Conservation (phyloP, 2,329 filamentous ascomycete species). For the Talaromyces sp. region DNA sequence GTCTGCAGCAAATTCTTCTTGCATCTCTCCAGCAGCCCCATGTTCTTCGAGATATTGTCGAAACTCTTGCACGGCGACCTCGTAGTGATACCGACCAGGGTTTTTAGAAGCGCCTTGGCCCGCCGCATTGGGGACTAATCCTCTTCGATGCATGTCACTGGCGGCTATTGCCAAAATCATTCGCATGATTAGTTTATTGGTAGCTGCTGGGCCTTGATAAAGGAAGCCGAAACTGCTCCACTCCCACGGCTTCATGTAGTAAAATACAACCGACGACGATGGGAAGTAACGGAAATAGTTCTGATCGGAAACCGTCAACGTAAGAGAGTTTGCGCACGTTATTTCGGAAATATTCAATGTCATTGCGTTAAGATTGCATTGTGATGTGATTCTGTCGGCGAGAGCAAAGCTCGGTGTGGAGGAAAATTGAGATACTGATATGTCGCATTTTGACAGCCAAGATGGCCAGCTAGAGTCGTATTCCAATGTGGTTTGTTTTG, state of each 20-base stretch:
- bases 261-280: slow-evolving; percentile 27
- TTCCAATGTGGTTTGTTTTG: neutral
- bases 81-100: slow-evolving; percentile 30
- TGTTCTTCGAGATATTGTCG: slow-evolving; percentile 23
- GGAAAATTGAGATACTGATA: neutral
- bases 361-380: neutral
- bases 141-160: slow-evolving; percentile 32
- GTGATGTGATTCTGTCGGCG: neutral
- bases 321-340: slow-evolving; percentile 29
- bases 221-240: slow-evolving; percentile 35
- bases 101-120: slow-evolving; percentile 25
- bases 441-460: neutral
- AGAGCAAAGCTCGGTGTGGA: neutral
- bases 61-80: slow-evolving; percentile 32
- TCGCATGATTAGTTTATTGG: slow-evolving; percentile 34
- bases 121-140: slow-evolving; percentile 20
- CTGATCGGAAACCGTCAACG: slow-evolving; percentile 28
- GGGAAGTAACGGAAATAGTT: slow-evolving; percentile 31
- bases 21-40: slow-evolving; percentile 13
- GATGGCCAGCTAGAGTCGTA: neutral
- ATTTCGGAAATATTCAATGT: neutral
- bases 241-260: slow-evolving; percentile 33
- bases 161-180: slow-evolving; percentile 35
- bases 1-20: slow-evolving; percentile 21
- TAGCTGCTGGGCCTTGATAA: slow-evolving; percentile 29